phyloP scores from a whole-genome alignment of 495 filamentous ascomycete genomes.

The Niebla homalea region DNA sequence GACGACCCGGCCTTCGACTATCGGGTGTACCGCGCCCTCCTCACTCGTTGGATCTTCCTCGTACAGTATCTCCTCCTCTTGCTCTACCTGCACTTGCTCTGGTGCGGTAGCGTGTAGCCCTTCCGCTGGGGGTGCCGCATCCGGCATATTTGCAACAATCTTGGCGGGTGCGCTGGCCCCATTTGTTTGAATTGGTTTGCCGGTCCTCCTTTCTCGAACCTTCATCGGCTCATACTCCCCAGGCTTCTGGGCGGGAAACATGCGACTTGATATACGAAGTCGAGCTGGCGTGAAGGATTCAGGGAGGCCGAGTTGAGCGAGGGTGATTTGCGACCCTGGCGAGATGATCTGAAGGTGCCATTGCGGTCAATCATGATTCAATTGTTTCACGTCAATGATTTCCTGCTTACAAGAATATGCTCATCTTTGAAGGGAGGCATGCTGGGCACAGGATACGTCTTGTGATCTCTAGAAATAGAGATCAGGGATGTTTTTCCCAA shows the following conservation, averaged over 20 bases:
- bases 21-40: constrained; percentile 81
- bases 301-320: constrained; percentile 83
- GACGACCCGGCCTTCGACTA: constrained; percentile 69
- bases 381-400: background rate
- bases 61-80: constrained; percentile 42
- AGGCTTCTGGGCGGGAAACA: constrained; percentile 73
- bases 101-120: background rate
- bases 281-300: constrained; percentile 82
- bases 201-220: constrained; percentile 46
- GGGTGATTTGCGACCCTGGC: constrained; percentile 83
- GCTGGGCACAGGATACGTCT: no score
- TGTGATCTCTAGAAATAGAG: no score
- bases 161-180: constrained; percentile 22
- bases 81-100: background rate
- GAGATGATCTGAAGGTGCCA: constrained; percentile 58
- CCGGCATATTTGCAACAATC: constrained; percentile 37
- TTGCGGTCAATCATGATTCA: background rate
- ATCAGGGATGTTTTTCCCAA: no score
- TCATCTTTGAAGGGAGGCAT: constrained; percentile 73
- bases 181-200: constrained; percentile 13
- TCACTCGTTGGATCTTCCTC: constrained; percentile 79
- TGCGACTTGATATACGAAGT: constrained; percentile 72
- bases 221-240: constrained; percentile 76
- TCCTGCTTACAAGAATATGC: constrained; percentile 48
- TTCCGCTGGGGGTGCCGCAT: constrained; percentile 17